Evolutionary conservation across 129 eudicot genomes (phyloP), one percentile per base, ranked within the genome.

Genomic region (Smallanthus sonchifolius): DNA sequence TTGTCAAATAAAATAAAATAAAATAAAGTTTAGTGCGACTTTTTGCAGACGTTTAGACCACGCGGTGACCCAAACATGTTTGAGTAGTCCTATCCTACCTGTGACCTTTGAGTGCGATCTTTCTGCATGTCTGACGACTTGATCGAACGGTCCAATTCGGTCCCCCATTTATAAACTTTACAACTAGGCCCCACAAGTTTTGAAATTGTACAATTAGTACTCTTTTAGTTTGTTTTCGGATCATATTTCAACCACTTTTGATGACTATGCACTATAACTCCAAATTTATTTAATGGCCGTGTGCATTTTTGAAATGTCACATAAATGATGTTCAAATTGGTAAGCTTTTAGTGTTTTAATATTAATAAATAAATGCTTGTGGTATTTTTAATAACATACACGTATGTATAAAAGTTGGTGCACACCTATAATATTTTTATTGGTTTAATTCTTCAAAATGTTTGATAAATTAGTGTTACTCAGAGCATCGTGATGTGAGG

Each of bases 11-110:
- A n/a, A n/a, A n/a, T n/a, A n/a, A 36, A 38, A 24, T 52, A 72
- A 72, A 55, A 72, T 13, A 44, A 47, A 44, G 48, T 44, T 30
- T 45, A 74, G 70, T 34, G 70, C 62, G 47, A 43, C 40, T 61
- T 45, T 62, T 15, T 35, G 44, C 78, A 61, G 78, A 74, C 32
- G 32, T 43, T 24, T 10, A 61, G 32, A 35, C 47, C 78, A 74
- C 68, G 70, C 70, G 69, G 38, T 73, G 60, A 43, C 77, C 77
- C 35, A 61, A 32, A 60, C 37, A 44, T 64, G 2, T n/a, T 45
- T 37, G 78, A 74, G 36, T 62, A 74, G 70, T 74, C 78, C 78
- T 62, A 74, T 62, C 78, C 17, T 61, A 44, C 20, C 45, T 51
- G 34, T 34, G 70, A 45, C 60, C 48, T 60, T 73, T 73, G 70